Base-by-base conservation (phyloP, 1,284 basidiomycete species). In the Filobasidium uniguttulatum region DNA sequence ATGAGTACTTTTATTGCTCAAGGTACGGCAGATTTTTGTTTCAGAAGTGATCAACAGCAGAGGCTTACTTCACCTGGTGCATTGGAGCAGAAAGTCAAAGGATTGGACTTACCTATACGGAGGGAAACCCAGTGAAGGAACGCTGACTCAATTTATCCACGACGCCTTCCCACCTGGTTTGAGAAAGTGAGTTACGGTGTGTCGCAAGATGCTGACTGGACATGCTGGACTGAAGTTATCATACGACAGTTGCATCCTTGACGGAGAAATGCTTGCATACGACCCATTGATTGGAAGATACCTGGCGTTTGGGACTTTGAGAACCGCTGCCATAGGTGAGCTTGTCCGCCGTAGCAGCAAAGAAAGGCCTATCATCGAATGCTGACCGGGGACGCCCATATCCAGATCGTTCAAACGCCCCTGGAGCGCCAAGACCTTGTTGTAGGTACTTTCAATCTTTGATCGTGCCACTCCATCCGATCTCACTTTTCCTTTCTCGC, bases 231-330 rank as follows among this genome's bases (percentile, higher is more conserved):
- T 14, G 22, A 19, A 17, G 6, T 5, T 26, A 14, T 41, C 28
- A n/a, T 25, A 28, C 20, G 5, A 26, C 54, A 93, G 90, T 45
- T 81, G 90, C 58, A 86, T 96, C 38, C 70, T 96, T 15, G 90
- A 96, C 58, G 90, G 91, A 0, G 91, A 97, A 66, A 94, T 97
- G 90, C 71, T 97, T 36, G 91, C 91, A 2, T 94, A 85, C 84
- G 90, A 96, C 64, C 90, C 90, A 0, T 73, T 83, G 1, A 80
- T 85, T 0, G 81, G 84, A 56, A 78, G 83, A 37, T 85, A 86
- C 60, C 72, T 91, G 10, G 85, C 89, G 0, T 96, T 97, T 57
- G 91, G 90, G 1, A 84, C 80, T 0, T 71, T 97, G 45, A 97
- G 96, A 67, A 85, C 86, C 0, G 86, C 87, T 29, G 89, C 88